Evolutionary conservation across 768 basidiomycete species (phyloP), one percentile per base, ranked within the genome.

Genomic region (Leccinum truebloodii): DNA sequence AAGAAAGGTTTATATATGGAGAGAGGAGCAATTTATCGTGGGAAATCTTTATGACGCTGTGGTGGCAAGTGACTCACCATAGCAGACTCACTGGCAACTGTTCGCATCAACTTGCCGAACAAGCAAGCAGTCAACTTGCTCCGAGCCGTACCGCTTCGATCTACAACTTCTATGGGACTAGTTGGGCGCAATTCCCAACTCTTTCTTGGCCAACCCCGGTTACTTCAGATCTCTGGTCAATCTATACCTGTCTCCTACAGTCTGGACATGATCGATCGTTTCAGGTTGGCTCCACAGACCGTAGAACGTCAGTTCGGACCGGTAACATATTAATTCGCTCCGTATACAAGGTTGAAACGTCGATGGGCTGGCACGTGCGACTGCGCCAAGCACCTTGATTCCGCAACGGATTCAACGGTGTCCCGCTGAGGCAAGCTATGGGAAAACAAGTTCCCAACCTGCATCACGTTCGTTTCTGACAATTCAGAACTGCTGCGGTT

Each of bases 11-110:
- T 52, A 52, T 52, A 52, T 28, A 34, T 61, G 58, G 66, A 64
- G 65, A 62, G 68, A 69, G 63, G 65, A 61, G 34, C 53, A 61
- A 67, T 70, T 70, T 51, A 54, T 4, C 41, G 62, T 71, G 68
- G 1, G 64, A 71, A 35, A 70, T 12, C 13, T 0, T 0, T 52
- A 30, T 30, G 30, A 30, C 30, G 30, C 30, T 30, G 30, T 30
- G 30, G 30, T 9, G 30, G 30, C 30, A 30, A 30, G 30, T 30
- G 30, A 30, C 30, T 30, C 30, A 30, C 30, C 30, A 30, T 8
- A 30, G 30, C 30, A 30, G 30, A 30, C 2, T 30, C 30, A 30
- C 28, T 28, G 28, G 28, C 28, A 12, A 34, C 34, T 35, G 34
- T 35, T 35, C 34, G 13, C 34, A 35, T 35, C 34, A 35, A 32